Conservation (phyloP, 2,329 filamentous ascomycete species). For the Cytospora paraplurivora region DNA sequence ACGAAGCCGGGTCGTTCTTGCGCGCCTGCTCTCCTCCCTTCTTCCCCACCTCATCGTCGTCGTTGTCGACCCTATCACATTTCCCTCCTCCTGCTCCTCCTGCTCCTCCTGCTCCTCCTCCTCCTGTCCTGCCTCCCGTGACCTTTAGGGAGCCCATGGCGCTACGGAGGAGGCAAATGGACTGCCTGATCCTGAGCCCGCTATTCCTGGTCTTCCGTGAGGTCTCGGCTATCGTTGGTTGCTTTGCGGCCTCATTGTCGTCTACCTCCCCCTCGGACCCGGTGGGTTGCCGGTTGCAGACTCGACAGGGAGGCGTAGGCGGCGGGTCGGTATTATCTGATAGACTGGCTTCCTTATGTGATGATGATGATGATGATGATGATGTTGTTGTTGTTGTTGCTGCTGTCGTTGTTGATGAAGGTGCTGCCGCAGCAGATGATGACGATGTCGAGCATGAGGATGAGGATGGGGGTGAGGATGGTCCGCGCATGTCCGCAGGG, state of each 20-base stretch:
- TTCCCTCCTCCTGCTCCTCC: too few relatives aligned
- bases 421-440: background rate
- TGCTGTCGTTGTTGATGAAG: too few relatives aligned
- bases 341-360: background rate
- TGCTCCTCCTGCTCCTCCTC: too few relatives aligned
- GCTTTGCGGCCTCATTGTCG: too few relatives aligned
- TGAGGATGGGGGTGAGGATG: background rate
- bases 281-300: constrained; percentile 20
- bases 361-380: background rate
- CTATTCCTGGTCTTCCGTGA: too few relatives aligned
- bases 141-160: background rate
- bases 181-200: background rate
- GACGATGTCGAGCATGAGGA: too few relatives aligned
- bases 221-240: too few relatives aligned
- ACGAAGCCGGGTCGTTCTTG: background rate
- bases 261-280: background rate
- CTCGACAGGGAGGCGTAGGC: background rate
- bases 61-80: background rate
- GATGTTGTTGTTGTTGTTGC: too few relatives aligned
- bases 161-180: background rate
- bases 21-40: background rate
- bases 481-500: background rate
- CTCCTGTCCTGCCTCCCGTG: background rate
- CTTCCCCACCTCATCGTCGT: background rate
- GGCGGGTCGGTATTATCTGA: background rate